Base-by-base conservation (phyloP, 2,329 filamentous ascomycete genomes). In the Trichoderma breve region DNA sequence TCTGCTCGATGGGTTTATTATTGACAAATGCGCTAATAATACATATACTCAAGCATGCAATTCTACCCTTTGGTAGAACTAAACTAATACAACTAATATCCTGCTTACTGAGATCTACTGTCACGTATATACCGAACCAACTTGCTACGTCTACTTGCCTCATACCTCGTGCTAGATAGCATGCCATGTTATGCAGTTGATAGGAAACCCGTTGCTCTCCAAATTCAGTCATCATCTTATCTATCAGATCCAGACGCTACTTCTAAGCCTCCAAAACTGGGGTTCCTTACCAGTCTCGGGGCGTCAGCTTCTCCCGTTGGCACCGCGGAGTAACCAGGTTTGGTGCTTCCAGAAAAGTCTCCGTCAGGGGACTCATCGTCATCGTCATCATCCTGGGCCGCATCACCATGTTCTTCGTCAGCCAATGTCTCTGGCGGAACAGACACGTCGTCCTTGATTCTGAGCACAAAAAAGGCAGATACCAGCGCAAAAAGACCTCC, bases 401-500 rank as follows among this genome's bases (percentile, higher is more conserved):
- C 43, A 75, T 65, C 60, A n/a, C 80, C 86, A 28, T 84, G 81
- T 74, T 87, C 85, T 1, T 80, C 81, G 18, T 82, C 81, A 8
- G 79, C 78, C 55, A 84, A 75, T n/a, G 77, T 79, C 68, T 84
- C 83, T 2, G 77, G 78, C 3, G 82, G 79, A 9, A 79, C 73
- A 3, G 80, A 79, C 18, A 82, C 77, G 58, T 91, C 89, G 76
- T 95, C 92, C 51, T 87, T 84, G 43, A 96, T 89, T 72, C 86
- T 85, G 65, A 86, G 84, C 12, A 93, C 91, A 78, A 95, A 87
- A 76, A 88, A 93, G 6, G 92, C 93, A 6, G 95, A 93, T 3
- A 92, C 83, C 62, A 98, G 80, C 1, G 94, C 93, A 74, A 92
- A 93, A 57, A 92, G 81, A 2, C 95, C 95, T 1, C 94, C 95